Evolutionary conservation across 208 protist genomes (phyloP).

Genomic region (Porcisia hertigi): DNA sequence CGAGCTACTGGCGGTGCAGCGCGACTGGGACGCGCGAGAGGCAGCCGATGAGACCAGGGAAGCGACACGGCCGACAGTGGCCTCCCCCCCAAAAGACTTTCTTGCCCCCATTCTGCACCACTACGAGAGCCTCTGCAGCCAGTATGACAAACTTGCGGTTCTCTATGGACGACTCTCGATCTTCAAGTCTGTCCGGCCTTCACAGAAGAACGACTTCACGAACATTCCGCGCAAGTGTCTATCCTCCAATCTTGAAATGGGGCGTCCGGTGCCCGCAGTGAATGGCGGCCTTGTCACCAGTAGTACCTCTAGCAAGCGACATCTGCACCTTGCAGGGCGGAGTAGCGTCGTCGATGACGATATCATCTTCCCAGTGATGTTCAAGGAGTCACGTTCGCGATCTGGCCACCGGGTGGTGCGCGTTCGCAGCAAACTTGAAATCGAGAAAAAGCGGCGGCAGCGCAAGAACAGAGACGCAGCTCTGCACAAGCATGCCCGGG

Average conservation of each 20-base stretch:
- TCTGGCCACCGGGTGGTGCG: slow-evolving; percentile 48
- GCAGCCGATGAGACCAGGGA: slow-evolving; percentile 4
- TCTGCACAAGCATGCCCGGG: slow-evolving; percentile 39
- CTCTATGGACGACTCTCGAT: slow-evolving; percentile 80
- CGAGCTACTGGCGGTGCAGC: slow-evolving; percentile 77
- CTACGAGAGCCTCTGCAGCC: slow-evolving; percentile 56
- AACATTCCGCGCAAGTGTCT: slow-evolving; percentile 48
- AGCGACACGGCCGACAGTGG: slow-evolving; percentile 4
- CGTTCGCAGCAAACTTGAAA: slow-evolving; percentile 48
- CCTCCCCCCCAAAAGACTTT: slow-evolving; percentile 69
- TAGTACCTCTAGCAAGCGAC: background rate
- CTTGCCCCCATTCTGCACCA: slow-evolving; percentile 81
- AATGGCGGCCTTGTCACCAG: slow-evolving; percentile 4
- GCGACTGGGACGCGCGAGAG: slow-evolving; percentile 9
- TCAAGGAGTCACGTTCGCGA: slow-evolving; percentile 65
- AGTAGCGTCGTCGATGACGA: slow-evolving; percentile 45
- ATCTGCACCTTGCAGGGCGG: slow-evolving; percentile 17
- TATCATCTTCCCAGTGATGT: slow-evolving; percentile 80
- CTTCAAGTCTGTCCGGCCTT: slow-evolving; percentile 79
- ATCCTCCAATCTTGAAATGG: slow-evolving; percentile 54
- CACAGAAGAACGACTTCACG: slow-evolving; percentile 59
- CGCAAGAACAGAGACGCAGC: slow-evolving; percentile 30
- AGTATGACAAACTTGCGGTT: slow-evolving; percentile 72
- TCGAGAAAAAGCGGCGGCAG: slow-evolving; percentile 29
- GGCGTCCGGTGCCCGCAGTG: slow-evolving; percentile 4